Base-by-base conservation (phyloP, 495 filamentous ascomycete genomes). In the Aspergillus biplanus region DNA sequence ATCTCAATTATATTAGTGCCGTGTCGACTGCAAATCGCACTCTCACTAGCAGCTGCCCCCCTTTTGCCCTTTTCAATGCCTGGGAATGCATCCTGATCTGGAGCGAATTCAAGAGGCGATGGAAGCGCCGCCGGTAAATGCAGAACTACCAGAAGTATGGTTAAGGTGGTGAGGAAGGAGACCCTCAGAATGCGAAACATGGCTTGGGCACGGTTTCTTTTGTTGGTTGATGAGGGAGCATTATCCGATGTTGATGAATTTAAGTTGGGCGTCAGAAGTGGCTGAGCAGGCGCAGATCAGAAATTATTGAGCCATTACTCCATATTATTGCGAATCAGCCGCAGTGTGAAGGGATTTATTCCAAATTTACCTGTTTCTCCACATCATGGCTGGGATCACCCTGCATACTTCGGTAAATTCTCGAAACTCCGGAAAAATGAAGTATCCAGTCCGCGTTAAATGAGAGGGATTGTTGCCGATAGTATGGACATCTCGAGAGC, bases 41-140 rank as follows among this genome's bases (percentile, higher is more conserved):
- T 92, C 71, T 96, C 91, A 39, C 86, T 89, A 2, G 92, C 90
- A n/a, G 94, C 89, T 44, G 90, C 92, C 1, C 93, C 92, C 3
- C 81, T 69, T 67, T 79, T 79, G 13, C 83, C 78, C 11, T 71
- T 70, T 9, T 59, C 72, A 39, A 73, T 52, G 8, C 50, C 39
- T 35, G 44, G 13, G 5, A 52, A 8, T 2, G 7, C 27, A 32
- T 48, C 34, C 16, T 44, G 61, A 57, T 37, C 53, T 9, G 63
- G 48, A 5, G 59, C 56, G 12, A 64, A 47, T 8, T 71, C 69
- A 32, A 75, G 53, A 12, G 71, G 71, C 11, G 70, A 71, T 12
- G 67, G 63, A 18, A 67, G 62, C 9, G 60, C 69, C 7, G 47
- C 67, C 1, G 73, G 70, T 8, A 76, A 31, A 60, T 74, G 62